Conservation (phyloP, 202 grass and related monocot species). For the Schoenoplectus tabernaemontani region DNA sequence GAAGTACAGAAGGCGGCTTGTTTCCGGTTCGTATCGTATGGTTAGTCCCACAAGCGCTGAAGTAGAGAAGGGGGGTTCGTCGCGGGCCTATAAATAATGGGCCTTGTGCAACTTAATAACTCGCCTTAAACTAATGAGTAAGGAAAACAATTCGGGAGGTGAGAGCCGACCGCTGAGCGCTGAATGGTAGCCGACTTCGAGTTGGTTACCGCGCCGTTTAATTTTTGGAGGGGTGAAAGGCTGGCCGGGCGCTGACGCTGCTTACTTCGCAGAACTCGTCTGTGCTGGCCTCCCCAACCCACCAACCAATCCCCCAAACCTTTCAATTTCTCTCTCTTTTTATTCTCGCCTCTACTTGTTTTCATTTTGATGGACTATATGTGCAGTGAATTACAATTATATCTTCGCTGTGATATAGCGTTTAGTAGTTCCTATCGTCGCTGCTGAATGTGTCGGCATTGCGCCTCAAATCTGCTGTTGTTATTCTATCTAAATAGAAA, state of each 20-base stretch:
- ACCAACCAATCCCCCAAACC: conserved; percentile 17
- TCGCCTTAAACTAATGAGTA: conserved; percentile 98
- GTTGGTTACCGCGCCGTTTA: conserved; percentile 26
- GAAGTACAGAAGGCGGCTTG: no score
- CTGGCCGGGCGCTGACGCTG: conserved; percentile 56
- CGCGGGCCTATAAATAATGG: not conserved
- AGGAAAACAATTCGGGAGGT: conserved; percentile 90
- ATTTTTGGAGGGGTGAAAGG: conserved; percentile 69
- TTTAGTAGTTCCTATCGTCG: no score
- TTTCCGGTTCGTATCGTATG: not conserved
- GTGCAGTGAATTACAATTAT: no score
- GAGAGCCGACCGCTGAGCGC: conserved; percentile 62
- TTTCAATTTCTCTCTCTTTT: not conserved
- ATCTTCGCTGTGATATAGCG: no score
- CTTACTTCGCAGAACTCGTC: conserved; percentile 90
- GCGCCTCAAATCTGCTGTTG: no score
- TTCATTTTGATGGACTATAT: no score
- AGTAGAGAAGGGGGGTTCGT: not conserved
- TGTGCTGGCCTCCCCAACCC: conserved; percentile 53
- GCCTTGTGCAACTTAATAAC: not conserved
- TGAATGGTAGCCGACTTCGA: not conserved
- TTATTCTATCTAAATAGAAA: no score
- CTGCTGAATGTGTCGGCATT: no score
- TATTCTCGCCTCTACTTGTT: not conserved
- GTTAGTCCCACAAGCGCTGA: not conserved